Conservation (phyloP, 2,329 filamentous ascomycete genomes). For the Fusarium phyllophilum region DNA sequence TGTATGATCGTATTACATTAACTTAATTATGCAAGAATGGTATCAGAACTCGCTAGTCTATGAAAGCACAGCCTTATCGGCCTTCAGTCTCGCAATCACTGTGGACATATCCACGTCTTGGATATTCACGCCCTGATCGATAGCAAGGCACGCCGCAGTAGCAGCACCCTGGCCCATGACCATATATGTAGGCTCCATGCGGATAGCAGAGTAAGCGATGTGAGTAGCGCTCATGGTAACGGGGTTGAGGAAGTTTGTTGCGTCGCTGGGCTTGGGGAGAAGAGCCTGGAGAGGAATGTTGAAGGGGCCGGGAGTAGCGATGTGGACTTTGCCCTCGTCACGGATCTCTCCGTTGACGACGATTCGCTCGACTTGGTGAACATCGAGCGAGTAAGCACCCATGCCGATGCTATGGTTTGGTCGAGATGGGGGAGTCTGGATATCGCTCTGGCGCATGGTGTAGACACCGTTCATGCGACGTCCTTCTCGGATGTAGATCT, state of each 20-base stretch:
- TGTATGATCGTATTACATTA: not conserved
- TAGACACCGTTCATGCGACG: constrained; percentile 29
- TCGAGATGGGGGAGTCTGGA: constrained; percentile 13
- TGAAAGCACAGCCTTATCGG: constrained; percentile 28
- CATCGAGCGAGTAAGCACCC: constrained; percentile 27
- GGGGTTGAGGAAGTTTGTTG: constrained; percentile 30
- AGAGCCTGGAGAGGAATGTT: constrained; percentile 24
- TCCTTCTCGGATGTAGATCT: constrained; percentile 33
- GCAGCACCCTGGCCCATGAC: constrained; percentile 32
- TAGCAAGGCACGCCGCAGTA: constrained; percentile 29
- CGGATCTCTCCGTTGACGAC: constrained; percentile 14
- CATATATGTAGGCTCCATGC: constrained; percentile 36
- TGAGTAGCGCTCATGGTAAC: constrained; percentile 31
- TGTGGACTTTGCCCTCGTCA: constrained; percentile 31
- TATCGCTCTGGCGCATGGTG: constrained; percentile 30
- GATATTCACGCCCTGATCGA: constrained; percentile 27
- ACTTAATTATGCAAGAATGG: constrained; percentile 1
- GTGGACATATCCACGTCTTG: constrained; percentile 23
- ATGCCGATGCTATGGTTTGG: constrained; percentile 12
- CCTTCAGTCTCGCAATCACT: constrained; percentile 21
- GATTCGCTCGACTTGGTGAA: constrained; percentile 31
- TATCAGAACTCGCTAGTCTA: constrained; percentile 12
- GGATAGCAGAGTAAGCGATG: constrained; percentile 27
- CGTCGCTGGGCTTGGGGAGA: constrained; percentile 13
- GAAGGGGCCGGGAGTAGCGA: constrained; percentile 19